A percentile compares a stretch with the other conserved stretches of the same genome.
phyloP scores from a whole-genome alignment of 192 early-diverging fungal genomes.

The Linnemannia hyalina region DNA sequence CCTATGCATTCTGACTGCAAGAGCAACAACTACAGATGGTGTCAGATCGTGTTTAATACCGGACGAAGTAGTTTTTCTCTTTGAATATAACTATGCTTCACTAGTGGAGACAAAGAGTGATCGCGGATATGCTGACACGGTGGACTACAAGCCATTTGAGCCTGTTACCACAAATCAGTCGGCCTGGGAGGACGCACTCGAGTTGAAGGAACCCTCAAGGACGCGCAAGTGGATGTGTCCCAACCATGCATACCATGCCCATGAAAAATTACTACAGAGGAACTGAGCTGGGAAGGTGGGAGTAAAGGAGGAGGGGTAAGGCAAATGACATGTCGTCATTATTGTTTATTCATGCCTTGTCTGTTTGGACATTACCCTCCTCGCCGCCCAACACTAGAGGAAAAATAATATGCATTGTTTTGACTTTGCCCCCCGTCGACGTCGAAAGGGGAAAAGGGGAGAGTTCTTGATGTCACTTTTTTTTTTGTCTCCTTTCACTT shows the following conservation, averaged over 20 bases:
- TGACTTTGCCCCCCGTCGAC: neutral
- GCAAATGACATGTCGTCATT: conserved; percentile 13
- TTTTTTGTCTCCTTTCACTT: neutral
- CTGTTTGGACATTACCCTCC: neutral
- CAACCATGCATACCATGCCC: conserved; percentile 53
- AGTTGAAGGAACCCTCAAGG: too few relatives aligned
- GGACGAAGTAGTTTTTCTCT: neutral
- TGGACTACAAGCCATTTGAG: conserved; percentile 39
- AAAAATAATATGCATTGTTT: neutral
- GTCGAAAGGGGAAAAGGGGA: too few relatives aligned
- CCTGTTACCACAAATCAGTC: neutral
- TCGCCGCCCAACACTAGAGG: neutral
- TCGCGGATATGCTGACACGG: conserved; percentile 56
- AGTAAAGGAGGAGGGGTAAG: too few relatives aligned
- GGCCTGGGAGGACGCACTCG: conserved; percentile 42
- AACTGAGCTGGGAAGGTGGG: neutral
- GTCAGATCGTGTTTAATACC: neutral
- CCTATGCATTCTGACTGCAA: too few relatives aligned
- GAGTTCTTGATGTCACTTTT: neutral
- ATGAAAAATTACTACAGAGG: neutral
- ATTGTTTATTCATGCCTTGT: neutral
- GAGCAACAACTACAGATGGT: neutral
- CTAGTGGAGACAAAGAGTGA: conserved; percentile 51
- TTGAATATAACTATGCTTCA: neutral
- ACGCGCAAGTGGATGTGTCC: conserved; percentile 67